phyloP scores from a whole-genome alignment of 148 eudicot genomes.

The Mesembryanthemum crystallinum region DNA sequence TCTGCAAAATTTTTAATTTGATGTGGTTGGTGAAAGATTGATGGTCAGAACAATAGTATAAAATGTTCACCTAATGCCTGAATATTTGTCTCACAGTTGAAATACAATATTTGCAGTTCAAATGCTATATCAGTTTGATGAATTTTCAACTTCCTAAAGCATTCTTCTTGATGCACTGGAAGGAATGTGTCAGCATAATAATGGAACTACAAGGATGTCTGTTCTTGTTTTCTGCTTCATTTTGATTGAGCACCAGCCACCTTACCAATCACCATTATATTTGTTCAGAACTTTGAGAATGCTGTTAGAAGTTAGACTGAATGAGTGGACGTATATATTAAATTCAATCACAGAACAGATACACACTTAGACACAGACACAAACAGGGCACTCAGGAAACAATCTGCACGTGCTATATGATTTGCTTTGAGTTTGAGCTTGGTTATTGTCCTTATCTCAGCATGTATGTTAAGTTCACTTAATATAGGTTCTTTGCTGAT shows the following conservation, averaged over 20 bases:
- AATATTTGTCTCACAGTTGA: neutral
- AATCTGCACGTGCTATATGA: neutral
- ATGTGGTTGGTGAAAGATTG: neutral
- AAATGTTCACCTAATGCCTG: neutral
- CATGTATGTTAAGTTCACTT: conserved; percentile 16
- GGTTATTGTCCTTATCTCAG: neutral
- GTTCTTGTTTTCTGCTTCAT: neutral
- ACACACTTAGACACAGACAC: neutral
- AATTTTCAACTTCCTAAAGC: neutral
- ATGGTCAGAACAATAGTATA: neutral
- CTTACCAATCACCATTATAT: neutral
- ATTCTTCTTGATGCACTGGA: neutral
- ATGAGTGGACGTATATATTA: neutral
- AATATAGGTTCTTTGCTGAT: conserved; percentile 19
- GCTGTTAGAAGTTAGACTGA: neutral
- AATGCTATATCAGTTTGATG: neutral
- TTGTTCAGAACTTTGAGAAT: neutral
- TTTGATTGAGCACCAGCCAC: neutral
- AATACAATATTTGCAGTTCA: neutral
- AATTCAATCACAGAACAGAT: conserved; percentile 1
- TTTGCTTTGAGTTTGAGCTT: conserved; percentile 15
- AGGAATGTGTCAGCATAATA: neutral
- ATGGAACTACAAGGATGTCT: conserved; percentile 2
- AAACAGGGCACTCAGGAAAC: neutral
- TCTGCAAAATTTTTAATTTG: neutral